Evolutionary conservation across 768 basidiomycete species (phyloP).

Genomic region (Boletus rubescentipes): DNA sequence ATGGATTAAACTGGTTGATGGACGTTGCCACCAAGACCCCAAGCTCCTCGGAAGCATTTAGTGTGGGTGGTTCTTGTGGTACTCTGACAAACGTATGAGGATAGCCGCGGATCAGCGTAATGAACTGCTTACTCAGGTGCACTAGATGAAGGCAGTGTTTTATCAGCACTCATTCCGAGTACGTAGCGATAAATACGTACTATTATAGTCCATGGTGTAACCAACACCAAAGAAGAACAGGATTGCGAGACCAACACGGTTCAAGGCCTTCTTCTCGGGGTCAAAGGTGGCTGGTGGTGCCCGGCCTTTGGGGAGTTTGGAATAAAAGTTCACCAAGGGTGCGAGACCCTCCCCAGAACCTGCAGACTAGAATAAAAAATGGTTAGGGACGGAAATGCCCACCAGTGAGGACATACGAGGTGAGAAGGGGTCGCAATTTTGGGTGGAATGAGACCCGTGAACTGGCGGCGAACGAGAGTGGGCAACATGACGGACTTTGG

Average conservation of each 20-base stretch:
- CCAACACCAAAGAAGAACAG: slow-evolving; percentile 59
- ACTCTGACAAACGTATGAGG: slow-evolving; percentile 51
- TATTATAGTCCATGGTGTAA: slow-evolving; percentile 88
- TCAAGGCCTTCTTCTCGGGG: slow-evolving; percentile 76
- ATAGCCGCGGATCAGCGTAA: background rate
- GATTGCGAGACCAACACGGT: slow-evolving; percentile 54
- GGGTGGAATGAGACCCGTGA: slow-evolving; percentile 85
- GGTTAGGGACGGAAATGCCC: background rate
- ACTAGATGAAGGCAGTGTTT: slow-evolving; percentile 42
- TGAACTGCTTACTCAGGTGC: slow-evolving; percentile 70
- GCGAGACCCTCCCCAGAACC: slow-evolving; percentile 78
- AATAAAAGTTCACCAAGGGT: slow-evolving; percentile 93
- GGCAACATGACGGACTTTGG: slow-evolving; percentile 62
- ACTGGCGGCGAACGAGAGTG: slow-evolving; percentile 80
- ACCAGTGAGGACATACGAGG: slow-evolving; percentile 49
- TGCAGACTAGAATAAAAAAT: slow-evolving; percentile 55
- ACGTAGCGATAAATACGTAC: slow-evolving; percentile 47
- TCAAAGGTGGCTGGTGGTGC: slow-evolving; percentile 61
- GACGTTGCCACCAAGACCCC: slow-evolving; percentile 1
- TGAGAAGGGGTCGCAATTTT: slow-evolving; percentile 92
- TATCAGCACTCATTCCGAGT: slow-evolving; percentile 6
- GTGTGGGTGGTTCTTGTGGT: slow-evolving; percentile 91
- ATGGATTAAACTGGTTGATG: slow-evolving; percentile 12
- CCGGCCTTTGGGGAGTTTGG: slow-evolving; percentile 90
- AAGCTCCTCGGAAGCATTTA: slow-evolving; percentile 33